These are phyloP conservation scores for Fusarium gaditjirri DNA, from an alignment of 2,329 filamentous ascomycete species.

Conservation along the genomic window DNA sequence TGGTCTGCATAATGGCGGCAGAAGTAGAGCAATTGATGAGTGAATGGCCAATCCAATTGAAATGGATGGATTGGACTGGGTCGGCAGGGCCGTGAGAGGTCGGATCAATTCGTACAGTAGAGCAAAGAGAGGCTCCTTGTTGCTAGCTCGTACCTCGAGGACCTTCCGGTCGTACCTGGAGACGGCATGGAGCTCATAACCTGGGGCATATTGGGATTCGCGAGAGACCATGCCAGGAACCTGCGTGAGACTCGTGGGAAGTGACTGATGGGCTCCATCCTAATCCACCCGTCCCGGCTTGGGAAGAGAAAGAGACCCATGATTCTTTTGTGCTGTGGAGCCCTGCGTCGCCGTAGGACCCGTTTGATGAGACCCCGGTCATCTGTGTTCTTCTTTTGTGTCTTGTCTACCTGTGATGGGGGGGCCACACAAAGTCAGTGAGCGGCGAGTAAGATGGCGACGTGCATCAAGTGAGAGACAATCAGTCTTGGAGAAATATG, in stretches of 20 bases:
- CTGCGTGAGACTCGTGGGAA: constrained; percentile 36
- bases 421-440: constrained; percentile 23
- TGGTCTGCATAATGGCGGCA: constrained; percentile 19
- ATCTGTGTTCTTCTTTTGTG: constrained; percentile 21
- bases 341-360: constrained; percentile 34
- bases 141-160: constrained; percentile 39
- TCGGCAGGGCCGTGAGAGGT: constrained; percentile 40
- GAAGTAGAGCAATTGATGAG: constrained; percentile 20
- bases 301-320: constrained; percentile 15
- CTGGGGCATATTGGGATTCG: constrained; percentile 40
- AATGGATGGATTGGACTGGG: constrained; percentile 8
- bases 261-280: constrained; percentile 30
- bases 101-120: constrained; percentile 44
- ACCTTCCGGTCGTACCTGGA: constrained; percentile 42
- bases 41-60: constrained; percentile 16
- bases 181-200: constrained; percentile 33
- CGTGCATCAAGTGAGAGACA: constrained; percentile 26
- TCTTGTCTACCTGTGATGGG: constrained; percentile 27
- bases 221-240: constrained; percentile 36
- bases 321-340: constrained; percentile 32
- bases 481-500: constrained; percentile 31
- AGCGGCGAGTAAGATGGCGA: constrained; percentile 25
- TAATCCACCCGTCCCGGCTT: constrained; percentile 38
- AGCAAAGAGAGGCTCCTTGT: constrained; percentile 20
- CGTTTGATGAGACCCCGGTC: constrained; percentile 38